A percentile compares a stretch with the other conserved stretches of the same genome.
phyloP scores from a whole-genome alignment of 108 stramenopile species.

The Skeletonema grethae region DNA sequence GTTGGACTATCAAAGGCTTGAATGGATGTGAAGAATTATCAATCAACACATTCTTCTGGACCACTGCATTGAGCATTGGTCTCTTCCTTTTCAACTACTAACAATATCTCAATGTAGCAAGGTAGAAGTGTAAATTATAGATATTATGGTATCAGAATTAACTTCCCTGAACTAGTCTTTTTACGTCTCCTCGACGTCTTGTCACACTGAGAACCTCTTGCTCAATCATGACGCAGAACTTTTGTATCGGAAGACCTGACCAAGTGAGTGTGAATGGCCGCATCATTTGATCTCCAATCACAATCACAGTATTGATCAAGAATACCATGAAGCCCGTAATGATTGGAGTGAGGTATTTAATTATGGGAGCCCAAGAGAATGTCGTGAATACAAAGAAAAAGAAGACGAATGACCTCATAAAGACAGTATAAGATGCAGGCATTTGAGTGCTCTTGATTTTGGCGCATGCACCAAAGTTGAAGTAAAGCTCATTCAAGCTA shows the following conservation, averaged over 20 bases:
- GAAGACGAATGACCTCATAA: conserved; percentile 30
- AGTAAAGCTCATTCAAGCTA: conserved; percentile 12
- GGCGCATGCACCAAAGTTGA: conserved; percentile 32
- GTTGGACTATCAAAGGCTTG: background rate
- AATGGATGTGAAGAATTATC: background rate
- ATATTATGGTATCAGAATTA: background rate
- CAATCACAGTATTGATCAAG: conserved; percentile 29
- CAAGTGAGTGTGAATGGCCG: conserved; percentile 25
- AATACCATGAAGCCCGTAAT: conserved; percentile 33
- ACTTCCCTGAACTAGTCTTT: background rate
- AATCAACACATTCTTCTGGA: conserved; percentile 5
- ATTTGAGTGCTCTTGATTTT: conserved; percentile 26
- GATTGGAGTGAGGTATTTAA: conserved; percentile 21
- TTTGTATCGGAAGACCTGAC: conserved; percentile 24
- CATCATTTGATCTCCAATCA: conserved; percentile 42
- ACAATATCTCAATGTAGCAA: background rate
- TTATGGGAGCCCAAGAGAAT: conserved; percentile 17
- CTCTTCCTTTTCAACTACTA: background rate
- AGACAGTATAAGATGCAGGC: conserved; percentile 31
- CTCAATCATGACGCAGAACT: conserved; percentile 36
- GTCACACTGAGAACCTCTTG: conserved; percentile 18
- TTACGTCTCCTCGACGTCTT: conserved; percentile 13
- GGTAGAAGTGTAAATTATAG: background rate
- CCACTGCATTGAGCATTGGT: background rate
- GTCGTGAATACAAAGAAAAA: conserved; percentile 22